Base-by-base conservation (phyloP, 2,329 filamentous ascomycete genomes). In the Fusarium sp. region DNA sequence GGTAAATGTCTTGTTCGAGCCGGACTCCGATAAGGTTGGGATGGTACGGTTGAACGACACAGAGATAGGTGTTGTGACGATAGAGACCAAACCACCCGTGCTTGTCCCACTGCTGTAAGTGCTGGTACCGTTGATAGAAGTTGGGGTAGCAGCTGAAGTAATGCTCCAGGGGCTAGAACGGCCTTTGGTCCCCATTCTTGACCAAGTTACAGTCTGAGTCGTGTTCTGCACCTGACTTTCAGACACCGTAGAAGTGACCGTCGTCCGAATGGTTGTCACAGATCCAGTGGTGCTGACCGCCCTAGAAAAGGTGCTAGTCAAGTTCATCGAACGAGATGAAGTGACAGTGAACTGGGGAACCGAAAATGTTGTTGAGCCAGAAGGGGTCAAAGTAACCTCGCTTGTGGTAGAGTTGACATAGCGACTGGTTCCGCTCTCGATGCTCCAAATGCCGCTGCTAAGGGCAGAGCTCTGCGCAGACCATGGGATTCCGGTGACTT, bases 381-480 rank as follows among this genome's bases (percentile, higher is more conserved):
- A 20, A 33, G 62, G 15, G 33, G 59, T 60, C 15, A 60, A 33
- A 5, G 63, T 67, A 27, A 65, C 52, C 20, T 59, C 54, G 20
- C 30, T 40, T 22, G 32, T 43, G 12, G 76, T 73, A 8, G 71
- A 73, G 56, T 78, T 79, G 14, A 20, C 40, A 45, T 65, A 76
- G 4, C 76, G 59, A 4, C 66, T 59, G 17, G 73, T 72, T 37
- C 63, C 70, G 14, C 33, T 65, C 5, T 58, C 37, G 14, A 50
- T 63, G 25, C 56, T 69, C 12, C 60, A 65, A 33, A 64, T 37
- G 22, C 67, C 54, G n/a, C 56, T 60, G 38, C 62, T 66, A 33
- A 68, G 60, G 4, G 54, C 61, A 27, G 76, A 68, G 47, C 54
- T 58, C 27, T 32, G 38, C 6, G 17, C 10, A 52, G 66, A 67